Evolutionary conservation across 352 stramenopile species (phyloP).

Genomic region (Phytophthora nicotianae): DNA sequence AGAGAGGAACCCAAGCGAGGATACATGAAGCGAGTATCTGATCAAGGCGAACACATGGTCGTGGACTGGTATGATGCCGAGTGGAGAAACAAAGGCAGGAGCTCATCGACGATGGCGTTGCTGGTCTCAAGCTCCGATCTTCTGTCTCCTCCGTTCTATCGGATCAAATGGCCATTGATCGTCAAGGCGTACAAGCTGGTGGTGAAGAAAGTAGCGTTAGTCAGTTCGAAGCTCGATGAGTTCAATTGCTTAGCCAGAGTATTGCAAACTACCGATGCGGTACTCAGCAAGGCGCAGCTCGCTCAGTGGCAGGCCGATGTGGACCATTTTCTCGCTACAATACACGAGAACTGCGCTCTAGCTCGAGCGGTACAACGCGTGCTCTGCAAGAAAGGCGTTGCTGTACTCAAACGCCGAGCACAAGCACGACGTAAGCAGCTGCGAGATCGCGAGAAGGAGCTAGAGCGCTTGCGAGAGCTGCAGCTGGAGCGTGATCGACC

Average conservation of each 20-base stretch:
- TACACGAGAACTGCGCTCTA: constrained; percentile 38
- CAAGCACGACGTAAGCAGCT: constrained; percentile 53
- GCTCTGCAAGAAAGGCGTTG: constrained; percentile 55
- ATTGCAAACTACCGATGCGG: constrained; percentile 48
- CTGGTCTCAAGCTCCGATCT: constrained; percentile 58
- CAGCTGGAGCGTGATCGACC: constrained; percentile 47
- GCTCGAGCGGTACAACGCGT: constrained; percentile 39
- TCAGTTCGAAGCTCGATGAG: constrained; percentile 64
- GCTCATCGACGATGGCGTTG: constrained; percentile 26
- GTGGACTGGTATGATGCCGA: constrained; percentile 48
- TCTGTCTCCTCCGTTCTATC: constrained; percentile 55
- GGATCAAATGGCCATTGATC: constrained; percentile 55
- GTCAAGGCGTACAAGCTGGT: constrained; percentile 55
- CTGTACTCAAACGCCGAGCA: constrained; percentile 44
- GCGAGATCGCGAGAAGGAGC: constrained; percentile 54
- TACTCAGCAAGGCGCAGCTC: constrained; percentile 61
- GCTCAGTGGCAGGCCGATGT: constrained; percentile 54
- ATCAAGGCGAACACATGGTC: constrained; percentile 18
- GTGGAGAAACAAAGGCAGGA: constrained; percentile 43
- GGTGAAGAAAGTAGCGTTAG: constrained; percentile 44
- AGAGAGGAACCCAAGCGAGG: constrained; percentile 34
- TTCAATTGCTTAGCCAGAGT: constrained; percentile 61
- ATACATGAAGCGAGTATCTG: constrained; percentile 43
- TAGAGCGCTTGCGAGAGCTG: constrained; percentile 46
- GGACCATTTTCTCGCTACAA: constrained; percentile 34